Percentiles rank a stretch among this genome's conserved stretches.
These are phyloP conservation scores for Azolla pinnata DNA, from an alignment of 75 land plant genomes.

Conservation along the genomic window DNA sequence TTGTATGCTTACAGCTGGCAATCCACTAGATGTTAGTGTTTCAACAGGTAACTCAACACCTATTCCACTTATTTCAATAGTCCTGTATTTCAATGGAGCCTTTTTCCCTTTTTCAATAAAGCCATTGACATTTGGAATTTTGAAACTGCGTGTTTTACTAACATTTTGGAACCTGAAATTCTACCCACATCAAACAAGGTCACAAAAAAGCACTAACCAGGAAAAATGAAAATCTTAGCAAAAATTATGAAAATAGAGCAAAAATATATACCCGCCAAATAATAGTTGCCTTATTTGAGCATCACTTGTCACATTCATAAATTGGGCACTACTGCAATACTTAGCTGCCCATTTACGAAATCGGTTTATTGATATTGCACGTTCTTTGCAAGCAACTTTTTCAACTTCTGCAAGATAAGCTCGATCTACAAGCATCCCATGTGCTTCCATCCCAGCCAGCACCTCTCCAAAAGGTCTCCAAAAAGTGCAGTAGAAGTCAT, in stretches of 20 bases:
- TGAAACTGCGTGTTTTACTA: conserved; percentile 28
- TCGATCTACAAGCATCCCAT: conserved; percentile 87
- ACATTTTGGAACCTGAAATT: not conserved
- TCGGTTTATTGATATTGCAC: conserved; percentile 47
- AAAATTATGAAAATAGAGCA: not conserved
- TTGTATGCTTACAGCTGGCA: conserved; percentile 82
- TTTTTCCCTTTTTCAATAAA: conserved; percentile 76
- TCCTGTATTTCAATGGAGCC: conserved; percentile 49
- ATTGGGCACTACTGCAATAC: conserved; percentile 59
- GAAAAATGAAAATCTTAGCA: no score
- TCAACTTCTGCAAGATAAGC: conserved; percentile 65
- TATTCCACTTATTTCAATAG: conserved; percentile 35
- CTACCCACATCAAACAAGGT: not conserved
- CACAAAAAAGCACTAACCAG: no score
- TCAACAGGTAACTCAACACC: conserved; percentile 46
- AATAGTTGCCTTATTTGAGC: conserved; percentile 81
- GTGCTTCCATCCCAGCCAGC: conserved; percentile 69
- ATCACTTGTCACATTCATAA: conserved; percentile 96
- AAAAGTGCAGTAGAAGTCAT: conserved; percentile 68
- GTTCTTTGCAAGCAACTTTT: conserved; percentile 65
- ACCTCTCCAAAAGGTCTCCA: conserved; percentile 87
- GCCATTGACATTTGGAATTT: conserved; percentile 65
- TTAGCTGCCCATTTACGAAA: conserved; percentile 80
- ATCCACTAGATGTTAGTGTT: conserved; percentile 55
- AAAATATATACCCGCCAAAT: conserved; percentile 48